A percentile compares a stretch with the other conserved stretches of the same genome.
Conservation (phyloP, 2,329 filamentous ascomycete species). For the Cadophora gregata region DNA sequence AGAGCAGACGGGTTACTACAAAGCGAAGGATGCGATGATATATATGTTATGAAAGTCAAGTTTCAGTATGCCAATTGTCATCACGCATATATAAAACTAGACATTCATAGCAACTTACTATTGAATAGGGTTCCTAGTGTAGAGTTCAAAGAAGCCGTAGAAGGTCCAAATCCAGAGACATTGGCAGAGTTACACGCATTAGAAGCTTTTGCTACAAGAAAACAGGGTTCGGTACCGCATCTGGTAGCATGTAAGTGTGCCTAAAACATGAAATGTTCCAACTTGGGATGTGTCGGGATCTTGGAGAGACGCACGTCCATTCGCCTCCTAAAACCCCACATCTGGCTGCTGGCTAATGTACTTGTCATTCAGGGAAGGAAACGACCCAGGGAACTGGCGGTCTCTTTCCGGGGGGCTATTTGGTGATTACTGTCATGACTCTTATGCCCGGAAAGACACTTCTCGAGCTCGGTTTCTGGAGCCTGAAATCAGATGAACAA, state of each 20-base stretch:
- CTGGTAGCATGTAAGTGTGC: constrained; percentile 6
- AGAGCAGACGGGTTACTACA: neutral
- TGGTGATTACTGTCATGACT: constrained; percentile 17
- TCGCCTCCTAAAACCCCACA: neutral
- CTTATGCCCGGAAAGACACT: constrained; percentile 14
- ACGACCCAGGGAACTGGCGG: neutral
- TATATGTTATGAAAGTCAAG: constrained; percentile 17
- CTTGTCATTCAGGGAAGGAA: neutral
- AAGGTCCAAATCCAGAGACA: constrained; percentile 15
- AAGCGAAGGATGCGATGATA: neutral
- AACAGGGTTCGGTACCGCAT: constrained; percentile 6
- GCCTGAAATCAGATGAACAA: constrained; percentile 4
- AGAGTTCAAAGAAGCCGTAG: constrained; percentile 2
- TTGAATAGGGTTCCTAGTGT: constrained; percentile 10
- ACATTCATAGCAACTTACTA: neutral
- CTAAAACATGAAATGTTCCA: too few species aligned
- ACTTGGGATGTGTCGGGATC: neutral
- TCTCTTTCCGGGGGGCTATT: constrained; percentile 13
- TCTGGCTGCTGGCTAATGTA: neutral
- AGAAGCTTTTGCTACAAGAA: neutral
- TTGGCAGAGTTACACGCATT: constrained; percentile 9
- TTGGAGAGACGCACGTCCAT: too few species aligned
- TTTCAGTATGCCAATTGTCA: neutral
- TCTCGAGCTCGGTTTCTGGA: constrained; percentile 19
- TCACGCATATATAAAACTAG: neutral